These are phyloP conservation scores for Orbilia quercus DNA, from an alignment of 2,329 filamentous ascomycete genomes.

Conservation along the genomic window DNA sequence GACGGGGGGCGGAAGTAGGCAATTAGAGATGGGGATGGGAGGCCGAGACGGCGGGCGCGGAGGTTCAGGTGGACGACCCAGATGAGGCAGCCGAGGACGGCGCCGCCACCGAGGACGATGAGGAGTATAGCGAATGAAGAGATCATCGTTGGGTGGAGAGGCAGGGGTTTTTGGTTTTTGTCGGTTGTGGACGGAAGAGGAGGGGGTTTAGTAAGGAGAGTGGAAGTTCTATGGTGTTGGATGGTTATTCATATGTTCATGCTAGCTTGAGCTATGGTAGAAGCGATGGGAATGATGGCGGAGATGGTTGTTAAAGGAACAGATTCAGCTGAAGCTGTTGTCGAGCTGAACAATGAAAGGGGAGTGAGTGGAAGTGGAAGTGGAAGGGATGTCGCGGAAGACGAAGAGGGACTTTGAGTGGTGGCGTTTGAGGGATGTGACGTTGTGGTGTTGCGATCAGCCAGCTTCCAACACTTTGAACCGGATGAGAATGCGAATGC, in stretches of 20 bases:
- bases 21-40: conserved; percentile 42
- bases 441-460: conserved; percentile 41
- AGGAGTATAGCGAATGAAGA: conserved; percentile 52
- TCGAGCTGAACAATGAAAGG: conserved; percentile 16
- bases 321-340: not conserved
- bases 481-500: conserved; percentile 16
- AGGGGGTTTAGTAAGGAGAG: not conserved
- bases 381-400: conserved; percentile 12
- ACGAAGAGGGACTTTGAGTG: not conserved
- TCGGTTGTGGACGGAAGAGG: conserved; percentile 1
- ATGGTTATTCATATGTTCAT: conserved; percentile 22
- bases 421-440: conserved; percentile 17
- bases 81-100: conserved; percentile 41
- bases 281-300: not conserved
- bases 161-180: conserved; percentile 7
- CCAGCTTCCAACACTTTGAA: conserved; percentile 8
- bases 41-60: conserved; percentile 52
- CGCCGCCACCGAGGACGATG: conserved; percentile 44
- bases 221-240: conserved; percentile 3
- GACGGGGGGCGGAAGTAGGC: conserved; percentile 51
- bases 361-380: not conserved
- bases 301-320: not conserved
- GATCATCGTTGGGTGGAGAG: too few species aligned
- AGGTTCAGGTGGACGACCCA: conserved; percentile 54
- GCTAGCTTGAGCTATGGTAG: conserved; percentile 1